Evolutionary conservation across 176 grass and related monocot species (phyloP).

Genomic region (Musa troglodytarum): DNA sequence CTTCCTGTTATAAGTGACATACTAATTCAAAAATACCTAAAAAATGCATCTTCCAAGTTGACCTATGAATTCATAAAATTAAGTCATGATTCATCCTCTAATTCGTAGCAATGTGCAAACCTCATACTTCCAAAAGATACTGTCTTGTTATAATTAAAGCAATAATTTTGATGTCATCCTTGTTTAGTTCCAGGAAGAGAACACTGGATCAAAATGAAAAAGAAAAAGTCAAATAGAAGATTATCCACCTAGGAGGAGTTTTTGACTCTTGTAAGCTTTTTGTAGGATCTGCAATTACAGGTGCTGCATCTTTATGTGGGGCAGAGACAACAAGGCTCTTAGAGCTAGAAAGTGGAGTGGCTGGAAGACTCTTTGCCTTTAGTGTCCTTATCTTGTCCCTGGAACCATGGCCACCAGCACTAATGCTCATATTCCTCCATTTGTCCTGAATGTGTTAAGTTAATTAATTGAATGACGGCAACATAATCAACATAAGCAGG

Average conservation of each 20-base stretch:
- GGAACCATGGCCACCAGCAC: constrained; percentile 72
- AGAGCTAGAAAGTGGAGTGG: constrained; percentile 27
- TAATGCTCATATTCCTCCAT: constrained; percentile 99
- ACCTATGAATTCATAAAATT: neutral
- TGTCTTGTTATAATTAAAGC: neutral
- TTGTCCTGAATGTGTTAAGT: constrained; percentile 55
- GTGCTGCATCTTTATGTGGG: constrained; percentile 28
- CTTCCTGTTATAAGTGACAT: neutral
- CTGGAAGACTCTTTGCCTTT: constrained; percentile 32
- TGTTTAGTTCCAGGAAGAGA: neutral
- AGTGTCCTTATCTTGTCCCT: constrained; percentile 65
- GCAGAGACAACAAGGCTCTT: constrained; percentile 18
- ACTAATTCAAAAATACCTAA: neutral
- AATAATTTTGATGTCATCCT: neutral
- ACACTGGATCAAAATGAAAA: neutral
- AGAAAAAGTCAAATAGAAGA: constrained; percentile 14
- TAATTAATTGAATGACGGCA: constrained; percentile 2
- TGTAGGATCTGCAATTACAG: constrained; percentile 24
- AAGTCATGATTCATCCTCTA: neutral
- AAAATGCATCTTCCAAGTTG: neutral
- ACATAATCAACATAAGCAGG: neutral
- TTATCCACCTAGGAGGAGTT: constrained; percentile 41
- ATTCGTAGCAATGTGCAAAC: neutral
- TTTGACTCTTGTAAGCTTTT: constrained; percentile 46
- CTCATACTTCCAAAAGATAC: neutral